phyloP scores from a whole-genome alignment of 2,329 filamentous ascomycete species.

The Calonectria multiphialidica region DNA sequence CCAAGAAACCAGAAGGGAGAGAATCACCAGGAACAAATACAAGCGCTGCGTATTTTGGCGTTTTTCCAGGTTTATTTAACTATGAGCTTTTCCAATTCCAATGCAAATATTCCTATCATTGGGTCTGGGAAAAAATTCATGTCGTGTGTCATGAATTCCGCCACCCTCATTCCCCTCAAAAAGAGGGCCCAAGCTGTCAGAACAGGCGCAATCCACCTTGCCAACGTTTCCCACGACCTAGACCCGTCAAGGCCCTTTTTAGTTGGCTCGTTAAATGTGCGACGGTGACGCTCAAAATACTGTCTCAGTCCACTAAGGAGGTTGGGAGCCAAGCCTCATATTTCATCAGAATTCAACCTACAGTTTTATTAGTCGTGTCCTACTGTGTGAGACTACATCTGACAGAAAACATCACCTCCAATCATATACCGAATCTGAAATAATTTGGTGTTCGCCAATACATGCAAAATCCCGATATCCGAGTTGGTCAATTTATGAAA shows the following conservation, averaged over 20 bases:
- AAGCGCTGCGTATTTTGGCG: too few species aligned
- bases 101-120: neutral
- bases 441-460: neutral
- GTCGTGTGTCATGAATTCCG: neutral
- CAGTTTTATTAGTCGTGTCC: too few species aligned
- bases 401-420: too few species aligned
- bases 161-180: slow-evolving; percentile 11
- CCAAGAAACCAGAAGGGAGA: too few species aligned
- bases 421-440: neutral
- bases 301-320: neutral
- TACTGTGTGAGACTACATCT: too few species aligned
- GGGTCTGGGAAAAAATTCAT: neutral
- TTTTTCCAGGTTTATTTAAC: too few species aligned
- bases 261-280: neutral
- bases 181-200: slow-evolving; percentile 1
- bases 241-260: neutral
- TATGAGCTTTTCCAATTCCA: too few species aligned
- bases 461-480: neutral
- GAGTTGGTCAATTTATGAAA: neutral
- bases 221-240: neutral
- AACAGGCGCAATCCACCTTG: neutral
- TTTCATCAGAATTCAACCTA: too few species aligned
- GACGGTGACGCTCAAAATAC: neutral
- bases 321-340: too few species aligned
- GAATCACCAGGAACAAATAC: too few species aligned